These are phyloP conservation scores for Dryas octopetala DNA, from an alignment of 306 rosid genomes.

Conservation along the genomic window DNA sequence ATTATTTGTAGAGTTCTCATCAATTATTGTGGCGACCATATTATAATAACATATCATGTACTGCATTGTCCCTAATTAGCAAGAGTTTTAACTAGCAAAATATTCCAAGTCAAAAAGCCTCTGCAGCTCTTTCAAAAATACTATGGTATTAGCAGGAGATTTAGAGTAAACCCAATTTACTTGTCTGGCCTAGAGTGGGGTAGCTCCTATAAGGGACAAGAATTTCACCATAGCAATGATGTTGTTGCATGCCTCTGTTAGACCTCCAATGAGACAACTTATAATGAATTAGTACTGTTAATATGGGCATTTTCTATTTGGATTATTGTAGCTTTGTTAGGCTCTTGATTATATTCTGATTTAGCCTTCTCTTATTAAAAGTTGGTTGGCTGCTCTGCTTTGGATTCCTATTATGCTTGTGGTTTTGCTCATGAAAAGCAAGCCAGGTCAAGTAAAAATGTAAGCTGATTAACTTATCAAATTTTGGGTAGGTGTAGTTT, in stretches of 20 bases:
- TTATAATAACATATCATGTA: not conserved
- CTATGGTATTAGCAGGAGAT: not conserved
- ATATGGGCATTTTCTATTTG: constrained; percentile 10
- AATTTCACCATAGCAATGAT: constrained; percentile 22
- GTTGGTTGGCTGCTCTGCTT: constrained; percentile 14
- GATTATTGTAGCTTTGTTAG: not conserved
- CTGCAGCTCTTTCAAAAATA: constrained; percentile 9
- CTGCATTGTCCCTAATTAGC: constrained; percentile 10
- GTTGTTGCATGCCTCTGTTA: constrained; percentile 1
- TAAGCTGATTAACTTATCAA: not conserved
- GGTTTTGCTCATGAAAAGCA: not conserved
- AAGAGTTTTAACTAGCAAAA: not conserved
- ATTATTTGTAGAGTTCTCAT: constrained; percentile 25
- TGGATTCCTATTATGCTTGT: constrained; percentile 23
- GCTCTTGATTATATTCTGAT: constrained; percentile 12
- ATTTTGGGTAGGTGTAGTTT: not conserved
- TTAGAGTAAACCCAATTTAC: not conserved
- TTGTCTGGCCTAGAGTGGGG: not conserved
- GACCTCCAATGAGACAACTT: constrained; percentile 29
- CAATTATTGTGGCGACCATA: not conserved
- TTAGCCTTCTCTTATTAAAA: constrained; percentile 2
- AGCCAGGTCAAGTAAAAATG: not conserved
- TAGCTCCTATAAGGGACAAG: not conserved
- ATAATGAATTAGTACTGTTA: constrained; percentile 16
- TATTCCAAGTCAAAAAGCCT: not conserved